Evolutionary conservation across 208 protist species (phyloP), one percentile per base, ranked within the genome.

Genomic region (Leishmania amazonensis): DNA sequence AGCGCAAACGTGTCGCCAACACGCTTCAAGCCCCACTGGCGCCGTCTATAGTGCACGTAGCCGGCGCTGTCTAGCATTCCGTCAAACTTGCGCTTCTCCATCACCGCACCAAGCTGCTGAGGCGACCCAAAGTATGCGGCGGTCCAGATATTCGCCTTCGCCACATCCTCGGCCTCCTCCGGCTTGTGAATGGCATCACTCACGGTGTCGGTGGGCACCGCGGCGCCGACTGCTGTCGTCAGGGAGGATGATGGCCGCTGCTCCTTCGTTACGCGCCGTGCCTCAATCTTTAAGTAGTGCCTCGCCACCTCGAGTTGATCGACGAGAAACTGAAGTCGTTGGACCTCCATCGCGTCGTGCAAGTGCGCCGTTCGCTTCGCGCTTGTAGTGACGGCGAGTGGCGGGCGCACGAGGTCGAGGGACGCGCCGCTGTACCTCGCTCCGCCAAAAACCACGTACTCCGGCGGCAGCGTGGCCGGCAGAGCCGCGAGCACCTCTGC

Each of bases 361-460:
- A 58, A 78, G 19, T 75, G 81, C 49, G 17, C 9, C 38, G 76
- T 79, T 24, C 51, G 70, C 81, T 21, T 57, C 67, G 45, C 58
- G 28, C 19, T 45, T 51, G 42, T 62, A 11, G n/a, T 17, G 19
- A 65, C 71, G 40, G 68, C 35, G 60, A 74, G 76, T 9, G 74
- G 74, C 21, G 83, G 79, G 21, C 81, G 81, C 28, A 79, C 53
- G 15, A 82, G 83, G 42, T 83, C 84, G 47, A 76, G 54, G 13
- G 77, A 65, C 13, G 74, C 74, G 19, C 81, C 87, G 76, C 87
- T 89, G 86, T 97, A 97, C 78, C 88, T 87, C 35, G 92, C 94
- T 3, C 94, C 94, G 51, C 94, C 94, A 86, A 97, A 97, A 19
- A 97, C 85, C 31, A 97, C 78, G 79, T 90, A 95, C 51, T 87